phyloP scores from a whole-genome alignment of 2,329 filamentous ascomycete genomes.

The Alternaria gansuensis region DNA sequence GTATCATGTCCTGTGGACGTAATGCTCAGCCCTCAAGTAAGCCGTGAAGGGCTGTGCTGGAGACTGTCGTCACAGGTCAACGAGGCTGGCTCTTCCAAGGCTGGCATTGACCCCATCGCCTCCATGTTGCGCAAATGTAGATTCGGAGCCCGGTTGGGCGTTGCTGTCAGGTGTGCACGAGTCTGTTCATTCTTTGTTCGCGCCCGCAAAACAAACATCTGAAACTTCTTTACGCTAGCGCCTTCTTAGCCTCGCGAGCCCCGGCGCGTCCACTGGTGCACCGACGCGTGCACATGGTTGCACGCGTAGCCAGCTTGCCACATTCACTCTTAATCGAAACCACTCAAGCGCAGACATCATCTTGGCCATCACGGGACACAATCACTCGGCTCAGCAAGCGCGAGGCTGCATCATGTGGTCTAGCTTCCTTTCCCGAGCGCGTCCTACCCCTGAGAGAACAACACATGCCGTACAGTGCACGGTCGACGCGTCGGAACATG shows the following conservation, averaged over 20 bases:
- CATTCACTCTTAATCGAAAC: conserved; percentile 8
- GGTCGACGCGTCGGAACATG: conserved; percentile 9
- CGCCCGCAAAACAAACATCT: conserved; percentile 4
- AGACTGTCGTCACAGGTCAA: conserved; percentile 2
- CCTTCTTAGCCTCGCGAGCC: neutral
- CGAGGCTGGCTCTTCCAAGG: conserved; percentile 7
- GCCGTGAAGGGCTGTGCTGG: neutral
- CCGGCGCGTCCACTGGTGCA: conserved; percentile 5
- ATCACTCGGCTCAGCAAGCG: neutral
- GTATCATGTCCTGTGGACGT: conserved; percentile 2
- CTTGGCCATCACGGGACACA: conserved; percentile 4
- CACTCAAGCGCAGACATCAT: conserved; percentile 15
- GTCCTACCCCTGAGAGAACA: conserved; percentile 20
- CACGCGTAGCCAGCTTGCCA: conserved; percentile 8
- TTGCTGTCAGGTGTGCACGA: neutral
- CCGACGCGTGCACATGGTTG: conserved; percentile 10
- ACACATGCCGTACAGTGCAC: conserved; percentile 9
- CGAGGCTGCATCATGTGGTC: conserved; percentile 15
- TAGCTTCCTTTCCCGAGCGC: conserved; percentile 18
- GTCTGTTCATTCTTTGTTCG: conserved; percentile 4
- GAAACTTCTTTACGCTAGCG: conserved; percentile 6
- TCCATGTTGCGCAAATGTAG: conserved; percentile 2
- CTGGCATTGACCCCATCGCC: conserved; percentile 2
- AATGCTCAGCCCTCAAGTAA: conserved; percentile 1
- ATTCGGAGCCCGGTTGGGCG: neutral